phyloP scores from a whole-genome alignment of 345 rosid species.

The Camelina sativa region DNA sequence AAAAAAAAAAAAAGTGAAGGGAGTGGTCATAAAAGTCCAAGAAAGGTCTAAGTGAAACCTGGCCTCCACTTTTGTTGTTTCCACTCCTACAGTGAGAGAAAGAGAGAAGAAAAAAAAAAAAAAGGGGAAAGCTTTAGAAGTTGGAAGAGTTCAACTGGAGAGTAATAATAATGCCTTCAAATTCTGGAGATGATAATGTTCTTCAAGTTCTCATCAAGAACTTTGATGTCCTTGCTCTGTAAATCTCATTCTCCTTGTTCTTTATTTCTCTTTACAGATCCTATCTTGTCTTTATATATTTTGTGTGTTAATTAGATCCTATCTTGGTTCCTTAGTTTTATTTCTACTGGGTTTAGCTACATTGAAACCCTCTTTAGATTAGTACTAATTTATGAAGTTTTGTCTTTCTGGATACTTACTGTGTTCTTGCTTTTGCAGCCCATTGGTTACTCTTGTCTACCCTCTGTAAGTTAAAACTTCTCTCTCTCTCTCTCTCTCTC shows the following conservation, averaged over 20 bases:
- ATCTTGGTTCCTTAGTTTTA: slow-evolving; percentile 8
- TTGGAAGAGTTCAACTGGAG: slow-evolving; percentile 26
- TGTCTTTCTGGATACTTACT: not conserved
- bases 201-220: slow-evolving; percentile 64
- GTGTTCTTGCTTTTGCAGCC: slow-evolving; percentile 57
- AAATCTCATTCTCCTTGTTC: not conserved
- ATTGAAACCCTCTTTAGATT: slow-evolving; percentile 20
- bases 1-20: not conserved
- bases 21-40: slow-evolving; percentile 40
- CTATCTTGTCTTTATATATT: slow-evolving; percentile 8
- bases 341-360: slow-evolving; percentile 24
- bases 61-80: slow-evolving; percentile 39
- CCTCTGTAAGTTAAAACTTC: slow-evolving; percentile 72
- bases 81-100: slow-evolving; percentile 10
- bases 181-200: slow-evolving; percentile 73
- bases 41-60: slow-evolving; percentile 37
- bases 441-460: slow-evolving; percentile 82
- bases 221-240: slow-evolving; percentile 95
- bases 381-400: slow-evolving; percentile 17
- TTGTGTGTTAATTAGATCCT: not conserved
- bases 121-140: slow-evolving; percentile 1
- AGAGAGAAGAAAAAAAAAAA: not conserved
- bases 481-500: not conserved
- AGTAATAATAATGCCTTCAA: slow-evolving; percentile 43
- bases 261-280: slow-evolving; percentile 19